phyloP scores from a whole-genome alignment of 129 eudicot species.

The Deinandra increscens region DNA sequence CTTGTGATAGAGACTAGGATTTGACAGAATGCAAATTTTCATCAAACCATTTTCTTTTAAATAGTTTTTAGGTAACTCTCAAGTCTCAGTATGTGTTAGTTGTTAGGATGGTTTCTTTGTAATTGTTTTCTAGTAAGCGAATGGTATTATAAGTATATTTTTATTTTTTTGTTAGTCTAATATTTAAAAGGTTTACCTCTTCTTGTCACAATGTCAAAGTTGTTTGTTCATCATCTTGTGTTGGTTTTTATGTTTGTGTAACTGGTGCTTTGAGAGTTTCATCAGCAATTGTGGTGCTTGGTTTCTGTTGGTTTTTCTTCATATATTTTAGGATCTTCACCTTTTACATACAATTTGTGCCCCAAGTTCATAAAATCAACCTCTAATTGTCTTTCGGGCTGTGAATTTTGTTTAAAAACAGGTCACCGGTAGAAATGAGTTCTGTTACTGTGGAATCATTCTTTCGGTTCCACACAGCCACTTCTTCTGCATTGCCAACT shows the following conservation, averaged over 20 bases:
- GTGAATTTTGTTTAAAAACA: slow-evolving; percentile 21
- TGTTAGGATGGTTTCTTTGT: background rate
- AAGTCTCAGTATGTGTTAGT: background rate
- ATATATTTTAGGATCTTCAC: background rate
- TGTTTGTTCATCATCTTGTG: background rate
- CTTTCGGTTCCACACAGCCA: slow-evolving; percentile 76
- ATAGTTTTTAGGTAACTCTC: background rate
- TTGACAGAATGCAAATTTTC: background rate
- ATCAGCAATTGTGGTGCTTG: background rate
- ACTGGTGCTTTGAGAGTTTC: background rate
- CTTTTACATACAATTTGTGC: background rate
- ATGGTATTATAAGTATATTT: background rate
- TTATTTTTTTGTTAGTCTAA: background rate
- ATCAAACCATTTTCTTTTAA: too few relatives aligned
- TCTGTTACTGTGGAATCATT: slow-evolving; percentile 46
- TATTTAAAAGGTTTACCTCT: background rate
- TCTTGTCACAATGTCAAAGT: background rate
- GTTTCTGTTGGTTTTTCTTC: background rate
- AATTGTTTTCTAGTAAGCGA: background rate
- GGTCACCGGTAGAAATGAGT: slow-evolving; percentile 80
- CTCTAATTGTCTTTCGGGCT: background rate
- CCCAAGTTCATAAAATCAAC: background rate
- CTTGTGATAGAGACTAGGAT: background rate
- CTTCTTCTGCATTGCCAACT: slow-evolving; percentile 80
- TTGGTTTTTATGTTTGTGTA: background rate